These are phyloP conservation scores for Tetrapisispora iriomotensis DNA, from an alignment of 805 yeast species.

Conservation along the genomic window DNA sequence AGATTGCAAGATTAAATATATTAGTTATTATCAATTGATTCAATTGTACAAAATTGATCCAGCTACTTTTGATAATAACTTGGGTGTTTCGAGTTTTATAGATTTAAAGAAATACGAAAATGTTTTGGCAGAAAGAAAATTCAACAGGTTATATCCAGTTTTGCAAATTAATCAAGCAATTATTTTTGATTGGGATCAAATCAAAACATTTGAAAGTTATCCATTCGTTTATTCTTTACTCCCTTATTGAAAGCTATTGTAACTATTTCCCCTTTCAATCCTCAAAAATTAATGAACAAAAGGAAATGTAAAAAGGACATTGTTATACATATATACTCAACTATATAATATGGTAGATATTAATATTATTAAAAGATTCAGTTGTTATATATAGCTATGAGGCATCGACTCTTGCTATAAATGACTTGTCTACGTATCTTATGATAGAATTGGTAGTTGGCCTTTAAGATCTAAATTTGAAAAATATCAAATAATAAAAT, in stretches of 20 bases:
- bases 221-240: slow-evolving; percentile 10
- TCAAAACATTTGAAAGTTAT: slow-evolving; percentile 9
- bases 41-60: not conserved
- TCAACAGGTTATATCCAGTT: slow-evolving; percentile 9
- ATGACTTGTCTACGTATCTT: no score
- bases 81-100: not conserved
- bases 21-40: slow-evolving; percentile 1
- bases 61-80: not conserved
- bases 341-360: no score
- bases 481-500: no score
- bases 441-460: no score
- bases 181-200: slow-evolving; percentile 21
- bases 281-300: no score
- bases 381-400: no score
- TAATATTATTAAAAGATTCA: no score
- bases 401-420: no score
- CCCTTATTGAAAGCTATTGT: not conserved
- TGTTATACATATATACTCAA: no score
- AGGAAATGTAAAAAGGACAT: no score
- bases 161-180: slow-evolving; percentile 17
- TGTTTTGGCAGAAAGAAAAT: slow-evolving; percentile 1
- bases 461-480: no score
- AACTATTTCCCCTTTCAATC: no score
- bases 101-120: not conserved
- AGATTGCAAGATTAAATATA: slow-evolving; percentile 9